phyloP scores from a whole-genome alignment of 176 grass and related monocot genomes.

The Leersia perrieri region DNA sequence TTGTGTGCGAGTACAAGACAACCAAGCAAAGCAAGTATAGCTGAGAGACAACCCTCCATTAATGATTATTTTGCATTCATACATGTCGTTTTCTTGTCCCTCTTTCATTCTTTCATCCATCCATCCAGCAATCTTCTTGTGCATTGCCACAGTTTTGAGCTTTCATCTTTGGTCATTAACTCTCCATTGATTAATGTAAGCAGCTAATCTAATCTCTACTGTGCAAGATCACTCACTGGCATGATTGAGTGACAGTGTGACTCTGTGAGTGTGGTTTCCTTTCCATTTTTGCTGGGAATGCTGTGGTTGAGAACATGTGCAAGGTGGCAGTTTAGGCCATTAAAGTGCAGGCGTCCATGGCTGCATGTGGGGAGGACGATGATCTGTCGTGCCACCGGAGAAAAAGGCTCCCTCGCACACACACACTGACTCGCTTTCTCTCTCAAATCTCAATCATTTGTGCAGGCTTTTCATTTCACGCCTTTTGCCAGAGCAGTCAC shows the following conservation, averaged over 20 bases:
- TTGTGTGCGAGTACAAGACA: conserved; percentile 43
- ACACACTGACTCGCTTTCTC: background rate
- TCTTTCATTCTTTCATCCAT: background rate
- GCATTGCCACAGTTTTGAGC: background rate
- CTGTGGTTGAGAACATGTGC: conserved; percentile 28
- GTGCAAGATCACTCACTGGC: background rate
- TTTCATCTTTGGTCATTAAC: background rate
- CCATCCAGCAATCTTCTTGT: background rate
- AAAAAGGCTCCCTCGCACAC: background rate
- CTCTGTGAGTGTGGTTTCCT: background rate
- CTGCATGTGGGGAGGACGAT: conserved; percentile 12
- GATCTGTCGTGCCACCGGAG: conserved; percentile 35
- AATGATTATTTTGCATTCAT: conserved; percentile 47
- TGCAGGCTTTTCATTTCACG: conserved; percentile 10
- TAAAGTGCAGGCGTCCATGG: conserved; percentile 27
- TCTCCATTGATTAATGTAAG: background rate
- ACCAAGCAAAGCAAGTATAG: conserved; percentile 32
- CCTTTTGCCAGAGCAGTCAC: conserved; percentile 33
- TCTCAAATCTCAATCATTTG: conserved; percentile 35
- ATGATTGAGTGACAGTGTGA: background rate
- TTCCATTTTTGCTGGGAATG: conserved; percentile 26
- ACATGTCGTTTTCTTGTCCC: background rate
- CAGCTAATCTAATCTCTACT: background rate
- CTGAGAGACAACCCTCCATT: conserved; percentile 17
- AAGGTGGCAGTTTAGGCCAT: conserved; percentile 27